Conservation (phyloP, 2,329 filamentous ascomycete genomes). For the Trichoderma breve region DNA sequence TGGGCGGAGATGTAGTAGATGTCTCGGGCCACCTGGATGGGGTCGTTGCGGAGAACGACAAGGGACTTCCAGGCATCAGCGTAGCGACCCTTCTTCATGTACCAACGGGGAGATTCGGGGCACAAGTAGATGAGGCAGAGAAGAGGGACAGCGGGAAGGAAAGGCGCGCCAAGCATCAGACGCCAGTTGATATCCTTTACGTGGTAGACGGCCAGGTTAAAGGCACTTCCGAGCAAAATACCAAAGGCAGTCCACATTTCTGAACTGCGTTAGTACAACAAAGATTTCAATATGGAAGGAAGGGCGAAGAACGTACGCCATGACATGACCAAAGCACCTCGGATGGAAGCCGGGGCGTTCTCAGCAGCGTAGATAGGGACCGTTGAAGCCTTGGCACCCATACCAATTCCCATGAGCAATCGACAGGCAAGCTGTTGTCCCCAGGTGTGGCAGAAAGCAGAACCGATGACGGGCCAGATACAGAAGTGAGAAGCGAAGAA, state of each 20-base stretch:
- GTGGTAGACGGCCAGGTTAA: conserved; percentile 34
- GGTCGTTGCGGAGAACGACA: conserved; percentile 48
- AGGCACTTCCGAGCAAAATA: conserved; percentile 44
- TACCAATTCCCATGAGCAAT: conserved; percentile 67
- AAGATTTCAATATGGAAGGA: neutral
- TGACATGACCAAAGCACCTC: conserved; percentile 77
- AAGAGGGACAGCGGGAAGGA: conserved; percentile 56
- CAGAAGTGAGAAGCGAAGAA: conserved; percentile 74
- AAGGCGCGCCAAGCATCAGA: conserved; percentile 57
- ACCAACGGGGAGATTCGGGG: conserved; percentile 63
- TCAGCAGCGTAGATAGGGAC: conserved; percentile 75
- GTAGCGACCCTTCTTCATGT: conserved; percentile 63
- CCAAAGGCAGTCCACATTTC: conserved; percentile 62
- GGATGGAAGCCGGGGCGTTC: conserved; percentile 64
- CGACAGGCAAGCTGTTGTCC: conserved; percentile 64
- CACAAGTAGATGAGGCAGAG: conserved; percentile 57
- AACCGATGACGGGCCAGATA: conserved; percentile 61
- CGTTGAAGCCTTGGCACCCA: conserved; percentile 63
- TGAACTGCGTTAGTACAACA: conserved; percentile 31
- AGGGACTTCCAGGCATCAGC: conserved; percentile 58
- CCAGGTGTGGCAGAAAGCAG: conserved; percentile 64
- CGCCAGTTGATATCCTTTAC: conserved; percentile 36
- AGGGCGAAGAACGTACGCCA: conserved; percentile 49
- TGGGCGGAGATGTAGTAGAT: conserved; percentile 54
- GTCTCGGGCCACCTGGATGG: conserved; percentile 58